Base-by-base conservation (phyloP, 495 filamentous ascomycete species). In the Bacidia rubella region DNA sequence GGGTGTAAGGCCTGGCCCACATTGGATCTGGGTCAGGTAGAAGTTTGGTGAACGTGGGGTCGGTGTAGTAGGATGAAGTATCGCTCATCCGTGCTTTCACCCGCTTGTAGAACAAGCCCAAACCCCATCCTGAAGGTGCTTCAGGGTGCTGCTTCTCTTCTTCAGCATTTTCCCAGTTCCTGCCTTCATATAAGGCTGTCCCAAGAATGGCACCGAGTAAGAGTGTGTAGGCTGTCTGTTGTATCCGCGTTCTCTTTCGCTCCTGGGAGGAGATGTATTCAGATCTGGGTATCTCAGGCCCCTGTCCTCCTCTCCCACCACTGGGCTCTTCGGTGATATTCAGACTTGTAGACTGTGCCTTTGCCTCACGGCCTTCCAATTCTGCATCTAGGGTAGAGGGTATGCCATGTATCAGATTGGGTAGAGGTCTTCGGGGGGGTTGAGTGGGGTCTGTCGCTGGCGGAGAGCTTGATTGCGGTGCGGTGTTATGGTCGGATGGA, bases 21-120 rank as follows among this genome's bases (percentile, higher is more conserved):
- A 77, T 75, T 11, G 87, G 85, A 60, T 94, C 86, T 41, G 85
- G 78, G 54, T 97, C 87, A 15, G 92, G 92, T 39, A 98, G 76
- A 49, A 98, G 74, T 72, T 95, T 95, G 5, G 86, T 79, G 70
- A 98, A 98, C 11, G 90, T 83, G 17, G 92, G 92, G 57, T 98
- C 92, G 57, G 87, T 94, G 72, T 95, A 97, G 74, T 96, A 95
- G 57, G 79, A 81, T 47, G 87, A 74, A 44, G 85, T 74, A 53
- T 84, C 79, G n/a, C 70, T 69, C 43, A 83, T 67, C 21, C 92
- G 81, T 26, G 88, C 86, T 60, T 73, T 80, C 53, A 80, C 74
- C 32, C 92, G 86, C 51, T 80, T 79, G 69, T 81, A 93, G 74
- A 88, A 90, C 42, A 86, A 72, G 10, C 69, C 70, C 62, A 82